Evolutionary conservation across 2,329 filamentous ascomycete genomes (phyloP), one percentile per base, ranked within the genome.

Genomic region (Penicillium verrucosum): DNA sequence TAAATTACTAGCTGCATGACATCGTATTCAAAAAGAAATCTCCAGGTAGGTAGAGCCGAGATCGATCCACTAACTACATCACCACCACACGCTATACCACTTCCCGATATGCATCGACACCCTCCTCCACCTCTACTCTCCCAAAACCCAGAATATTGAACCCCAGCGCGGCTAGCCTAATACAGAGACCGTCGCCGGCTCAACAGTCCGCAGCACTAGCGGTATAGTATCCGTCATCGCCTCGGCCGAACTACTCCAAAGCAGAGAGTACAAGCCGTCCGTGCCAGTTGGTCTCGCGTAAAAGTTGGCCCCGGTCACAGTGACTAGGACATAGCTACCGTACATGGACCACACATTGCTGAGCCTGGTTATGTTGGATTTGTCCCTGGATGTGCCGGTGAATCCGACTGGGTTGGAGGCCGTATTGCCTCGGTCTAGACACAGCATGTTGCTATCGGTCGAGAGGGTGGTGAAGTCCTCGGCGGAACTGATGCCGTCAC

Each of bases 271-370:
- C 37, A 53, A 38, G 27, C 60, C 60, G 5, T 44, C 30, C 2
- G 45, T 53, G n/a, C 34, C 51, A 11, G 53, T 48, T 14, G 34
- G 48, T 44, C 51, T 53, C 2, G 56, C 60, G 14, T 61, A 62
- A n/a, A 62, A 62, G n/a, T 40, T 60, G 29, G 45, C 60, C 18
- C 48, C 54, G n/a, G 45, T 42, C 16, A 62, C 38, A 0, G 40
- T 59, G 32, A 52, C 50, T 46, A 61, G 46, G 4, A 62, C 59
- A 47, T 61, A 62, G 18, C 30, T 36, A 10, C 60, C 60, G 18
- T 62, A 61, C 5, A 42, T 21, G 23, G 56, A 59, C 56, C 56
- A 62, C 5, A 62, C 48, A 16, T 61, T 40, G 27, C 56, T 61
- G 3, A 61, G 44, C 11, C 51, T 54, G 10, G 34, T 50, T 5